phyloP scores from a whole-genome alignment of 1,284 basidiomycete species.

The Ustilago crameri region DNA sequence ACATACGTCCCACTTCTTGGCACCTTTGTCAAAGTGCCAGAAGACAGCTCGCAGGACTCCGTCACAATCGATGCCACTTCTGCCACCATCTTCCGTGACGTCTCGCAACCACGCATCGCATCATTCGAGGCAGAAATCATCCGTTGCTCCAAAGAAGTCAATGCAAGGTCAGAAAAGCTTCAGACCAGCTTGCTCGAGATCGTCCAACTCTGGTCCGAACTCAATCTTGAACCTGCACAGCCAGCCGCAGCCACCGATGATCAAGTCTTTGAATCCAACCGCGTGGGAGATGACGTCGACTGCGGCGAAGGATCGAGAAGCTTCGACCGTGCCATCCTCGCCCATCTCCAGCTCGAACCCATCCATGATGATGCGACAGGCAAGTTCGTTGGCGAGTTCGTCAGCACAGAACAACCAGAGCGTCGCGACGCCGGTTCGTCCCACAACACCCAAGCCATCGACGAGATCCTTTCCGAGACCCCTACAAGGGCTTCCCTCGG shows the following conservation, averaged over 20 bases:
- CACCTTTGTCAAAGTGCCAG: constrained; percentile 39
- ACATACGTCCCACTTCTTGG: constrained; percentile 47
- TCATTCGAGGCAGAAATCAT: constrained; percentile 54
- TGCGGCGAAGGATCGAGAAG: constrained; percentile 32
- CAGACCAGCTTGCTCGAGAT: constrained; percentile 55
- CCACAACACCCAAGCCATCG: constrained; percentile 20
- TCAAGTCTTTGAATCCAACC: constrained; percentile 26
- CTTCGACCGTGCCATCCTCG: constrained; percentile 55
- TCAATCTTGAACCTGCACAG: constrained; percentile 47
- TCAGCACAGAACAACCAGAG: constrained; percentile 37
- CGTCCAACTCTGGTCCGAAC: constrained; percentile 63
- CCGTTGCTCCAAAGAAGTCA: constrained; percentile 53
- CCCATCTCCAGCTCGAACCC: constrained; percentile 57
- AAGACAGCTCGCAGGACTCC: constrained; percentile 9
- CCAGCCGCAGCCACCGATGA: constrained; percentile 38
- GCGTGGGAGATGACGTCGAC: constrained; percentile 19
- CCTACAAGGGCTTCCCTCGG: constrained; percentile 47
- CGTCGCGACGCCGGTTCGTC: constrained; percentile 13
- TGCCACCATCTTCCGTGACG: constrained; percentile 28
- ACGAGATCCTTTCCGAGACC: constrained; percentile 35
- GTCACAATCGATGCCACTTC: not conserved
- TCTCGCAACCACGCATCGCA: constrained; percentile 38
- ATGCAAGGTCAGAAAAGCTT: constrained; percentile 47
- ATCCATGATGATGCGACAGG: constrained; percentile 35
- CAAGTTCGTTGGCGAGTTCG: constrained; percentile 51